Conservation (phyloP, 1,139 yeast genomes). For the Scheffersomyces parashehatae region DNA sequence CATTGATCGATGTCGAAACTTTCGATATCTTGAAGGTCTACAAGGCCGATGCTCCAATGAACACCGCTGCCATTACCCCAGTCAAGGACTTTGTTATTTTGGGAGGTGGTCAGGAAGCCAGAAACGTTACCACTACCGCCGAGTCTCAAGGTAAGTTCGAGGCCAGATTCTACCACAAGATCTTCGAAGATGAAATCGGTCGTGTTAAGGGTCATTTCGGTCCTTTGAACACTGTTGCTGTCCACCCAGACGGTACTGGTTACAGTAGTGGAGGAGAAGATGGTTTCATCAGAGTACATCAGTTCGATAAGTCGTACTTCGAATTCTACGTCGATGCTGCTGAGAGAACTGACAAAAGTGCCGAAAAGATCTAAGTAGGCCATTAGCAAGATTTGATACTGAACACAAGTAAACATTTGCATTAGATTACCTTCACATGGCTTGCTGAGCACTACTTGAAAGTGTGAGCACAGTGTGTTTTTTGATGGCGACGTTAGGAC, state of each 20-base stretch:
- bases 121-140: constrained; percentile 95
- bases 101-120: constrained; percentile 99
- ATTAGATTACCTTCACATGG: no score
- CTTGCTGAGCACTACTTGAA: no score
- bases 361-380: constrained; percentile 22
- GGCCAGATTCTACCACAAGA: constrained; percentile 93
- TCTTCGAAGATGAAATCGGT: constrained; percentile 94
- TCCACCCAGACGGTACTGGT: constrained; percentile 91
- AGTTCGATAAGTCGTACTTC: constrained; percentile 87
- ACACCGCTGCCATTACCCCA: constrained; percentile 93
- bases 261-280: constrained; percentile 98
- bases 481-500: no score
- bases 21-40: constrained; percentile 73
- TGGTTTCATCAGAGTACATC: constrained; percentile 93
- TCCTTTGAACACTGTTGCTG: constrained; percentile 91
- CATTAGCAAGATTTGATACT: no score
- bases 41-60: constrained; percentile 90
- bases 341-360: constrained; percentile 69
- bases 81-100: constrained; percentile 86
- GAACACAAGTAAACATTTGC: no score
- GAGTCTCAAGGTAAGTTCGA: constrained; percentile 96
- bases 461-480: no score
- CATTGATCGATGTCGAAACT: constrained; percentile 74
- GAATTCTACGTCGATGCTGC: constrained; percentile 87
- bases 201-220: constrained; percentile 99